Conservation (phyloP, 2,329 filamentous ascomycete species). For the Alternaria viburni region DNA sequence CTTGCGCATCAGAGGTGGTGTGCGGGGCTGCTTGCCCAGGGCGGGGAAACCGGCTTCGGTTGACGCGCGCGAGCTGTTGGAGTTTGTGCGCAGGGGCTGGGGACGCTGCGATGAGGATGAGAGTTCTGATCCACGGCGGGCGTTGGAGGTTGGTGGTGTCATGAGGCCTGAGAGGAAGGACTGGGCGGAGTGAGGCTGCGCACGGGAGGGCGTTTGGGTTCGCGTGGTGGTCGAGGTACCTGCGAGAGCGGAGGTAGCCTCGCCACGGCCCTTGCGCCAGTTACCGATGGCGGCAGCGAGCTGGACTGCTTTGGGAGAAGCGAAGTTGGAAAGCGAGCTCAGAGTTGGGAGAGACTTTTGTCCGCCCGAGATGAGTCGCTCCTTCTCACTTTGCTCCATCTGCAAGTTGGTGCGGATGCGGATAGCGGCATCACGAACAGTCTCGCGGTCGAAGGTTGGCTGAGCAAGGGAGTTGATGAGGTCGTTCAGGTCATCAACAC, state of each 20-base stretch:
- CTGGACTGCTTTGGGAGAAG: slow-evolving; percentile 83
- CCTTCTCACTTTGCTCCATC: slow-evolving; percentile 97
- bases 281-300: slow-evolving; percentile 97
- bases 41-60: slow-evolving; percentile 40
- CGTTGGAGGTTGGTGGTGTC: slow-evolving; percentile 82
- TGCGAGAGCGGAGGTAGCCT: slow-evolving; percentile 55
- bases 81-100: slow-evolving; percentile 34
- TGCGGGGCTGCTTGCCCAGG: slow-evolving; percentile 48
- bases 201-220: slow-evolving; percentile 43
- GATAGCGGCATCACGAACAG: slow-evolving; percentile 88
- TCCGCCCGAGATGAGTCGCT: slow-evolving; percentile 75
- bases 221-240: slow-evolving; percentile 39
- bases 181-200: slow-evolving; percentile 57
- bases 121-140: slow-evolving; percentile 66
- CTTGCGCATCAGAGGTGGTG: slow-evolving; percentile 62
- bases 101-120: slow-evolving; percentile 38
- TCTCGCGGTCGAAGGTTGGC: slow-evolving; percentile 76
- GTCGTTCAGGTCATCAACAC: slow-evolving; percentile 89
- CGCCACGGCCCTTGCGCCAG: slow-evolving; percentile 75
- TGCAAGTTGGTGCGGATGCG: slow-evolving; percentile 92
- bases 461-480: slow-evolving; percentile 81
- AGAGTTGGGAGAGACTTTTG: slow-evolving; percentile 71
- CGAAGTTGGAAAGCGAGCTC: slow-evolving; percentile 76
- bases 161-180: slow-evolving; percentile 79
- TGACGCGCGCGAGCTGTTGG: slow-evolving; percentile 37